Evolutionary conservation across 495 filamentous ascomycete species (phyloP), one percentile per base, ranked within the genome.

Genomic region (Oidiodendron maius): DNA sequence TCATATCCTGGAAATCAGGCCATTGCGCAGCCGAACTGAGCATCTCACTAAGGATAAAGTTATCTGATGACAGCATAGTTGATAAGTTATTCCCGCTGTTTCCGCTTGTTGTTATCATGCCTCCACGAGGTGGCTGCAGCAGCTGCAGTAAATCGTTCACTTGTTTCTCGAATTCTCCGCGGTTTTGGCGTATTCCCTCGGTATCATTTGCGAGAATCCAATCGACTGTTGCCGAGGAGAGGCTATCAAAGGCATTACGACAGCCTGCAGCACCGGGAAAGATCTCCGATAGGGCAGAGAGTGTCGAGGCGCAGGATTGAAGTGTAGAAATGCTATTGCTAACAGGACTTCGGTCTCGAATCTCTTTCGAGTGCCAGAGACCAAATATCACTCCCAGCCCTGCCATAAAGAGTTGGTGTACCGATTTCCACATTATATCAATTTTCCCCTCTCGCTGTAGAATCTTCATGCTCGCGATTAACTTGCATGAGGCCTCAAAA

Each of bases 371-470:
- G 15, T 60, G 53, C 57, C 57, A 60, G 22, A 60, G 23, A 13
- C 52, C 51, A 24, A 51, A 60, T 17, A 60, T 47, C 46, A 60
- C 46, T 3, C 46, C 54, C 38, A 60, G 50, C 17, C 57, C 57
- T 12, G 57, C 57, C 13, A 60, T 51, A 40, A 60, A 57, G 24
- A 60, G 54, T 13, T 48, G 30, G 26, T 60, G 57, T 4, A 60
- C 53, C 25, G 22, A 54, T 47, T 57, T 55, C 57, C 57, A 60
- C 8, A 57, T 44, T n/a, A 54, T 46, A 26, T 45, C 55, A 9
- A 60, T 47, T 32, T 48, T 53, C 30, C 53, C 54, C 23, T 60
- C 54, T 48, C 57, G 51, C 37, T 60, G 53, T 30, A 60, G 40
- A 9, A 40, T 53, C 24, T 60, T 60, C 18, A 54, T 60, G 25